Conservation (phyloP, 169 alveolate genomes). For the Cryptosporidium viatorum region DNA sequence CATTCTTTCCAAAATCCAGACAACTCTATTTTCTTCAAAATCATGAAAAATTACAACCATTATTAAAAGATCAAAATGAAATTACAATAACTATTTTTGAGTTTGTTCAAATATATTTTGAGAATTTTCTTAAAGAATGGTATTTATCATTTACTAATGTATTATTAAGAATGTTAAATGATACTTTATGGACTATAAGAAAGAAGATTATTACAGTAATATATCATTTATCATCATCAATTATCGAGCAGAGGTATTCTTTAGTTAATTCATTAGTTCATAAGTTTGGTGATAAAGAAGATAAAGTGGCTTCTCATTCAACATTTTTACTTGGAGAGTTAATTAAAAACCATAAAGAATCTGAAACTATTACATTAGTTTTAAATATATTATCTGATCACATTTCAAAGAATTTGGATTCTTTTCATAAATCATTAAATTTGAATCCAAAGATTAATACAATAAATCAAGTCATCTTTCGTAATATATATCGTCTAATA, state of each 20-base stretch:
- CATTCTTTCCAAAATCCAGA: conserved; percentile 17
- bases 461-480: not conserved
- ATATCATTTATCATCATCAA: conserved; percentile 11
- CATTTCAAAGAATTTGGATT: conserved; percentile 40
- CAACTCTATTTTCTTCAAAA: conserved; percentile 1
- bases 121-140: conserved; percentile 58
- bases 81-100: conserved; percentile 30
- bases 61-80: not conserved
- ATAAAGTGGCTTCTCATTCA: conserved; percentile 61
- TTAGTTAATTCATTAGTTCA: conserved; percentile 39
- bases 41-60: not conserved
- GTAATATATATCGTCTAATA: conserved; percentile 58
- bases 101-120: conserved; percentile 57
- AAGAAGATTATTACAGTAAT: conserved; percentile 43
- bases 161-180: conserved; percentile 37
- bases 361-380: not conserved
- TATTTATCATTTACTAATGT: conserved; percentile 17
- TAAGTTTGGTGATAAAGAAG: conserved; percentile 67
- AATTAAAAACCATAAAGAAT: not conserved
- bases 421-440: conserved; percentile 9
- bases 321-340: conserved; percentile 48
- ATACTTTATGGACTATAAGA: conserved; percentile 49
- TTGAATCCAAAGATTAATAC: not conserved
- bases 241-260: conserved; percentile 30
- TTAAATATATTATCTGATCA: conserved; percentile 48